phyloP scores from a whole-genome alignment of 2,329 filamentous ascomycete genomes.

The Cladophialophora psammophila region DNA sequence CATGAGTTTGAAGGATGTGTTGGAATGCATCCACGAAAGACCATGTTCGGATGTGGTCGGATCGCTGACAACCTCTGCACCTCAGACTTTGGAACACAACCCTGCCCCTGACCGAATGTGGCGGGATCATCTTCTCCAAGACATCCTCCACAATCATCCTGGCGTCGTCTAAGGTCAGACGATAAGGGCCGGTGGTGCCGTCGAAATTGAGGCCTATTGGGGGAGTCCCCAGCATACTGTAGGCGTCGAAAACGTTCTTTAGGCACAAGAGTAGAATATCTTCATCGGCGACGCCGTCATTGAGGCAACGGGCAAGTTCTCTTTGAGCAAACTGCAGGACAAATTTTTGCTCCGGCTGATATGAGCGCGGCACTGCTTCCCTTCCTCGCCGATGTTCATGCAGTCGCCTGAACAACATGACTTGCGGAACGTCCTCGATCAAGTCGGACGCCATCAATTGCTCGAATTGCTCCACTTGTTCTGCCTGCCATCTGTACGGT shows the following conservation, averaged over 20 bases:
- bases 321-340: slow-evolving; percentile 38
- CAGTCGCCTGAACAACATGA: slow-evolving; percentile 30
- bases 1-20: slow-evolving; percentile 44
- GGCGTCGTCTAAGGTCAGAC: slow-evolving; percentile 46
- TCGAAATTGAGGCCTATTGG: slow-evolving; percentile 37
- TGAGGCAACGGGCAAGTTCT: slow-evolving; percentile 34
- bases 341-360: slow-evolving; percentile 39
- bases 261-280: slow-evolving; percentile 44
- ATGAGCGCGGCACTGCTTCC: slow-evolving; percentile 7
- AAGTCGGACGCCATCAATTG: slow-evolving; percentile 19
- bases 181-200: slow-evolving; percentile 38
- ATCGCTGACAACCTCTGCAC: slow-evolving; percentile 44
- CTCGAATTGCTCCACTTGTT: slow-evolving; percentile 36
- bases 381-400: slow-evolving; percentile 29
- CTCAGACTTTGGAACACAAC: slow-evolving; percentile 39
- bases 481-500: slow-evolving; percentile 39
- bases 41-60: slow-evolving; percentile 36
- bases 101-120: slow-evolving; percentile 26
- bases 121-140: slow-evolving; percentile 36
- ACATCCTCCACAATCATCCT: slow-evolving; percentile 42
- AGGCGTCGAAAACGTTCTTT: slow-evolving; percentile 40
- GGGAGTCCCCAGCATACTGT: slow-evolving; percentile 25
- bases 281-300: slow-evolving; percentile 37
- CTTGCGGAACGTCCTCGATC: neutral
- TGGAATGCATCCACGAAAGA: slow-evolving; percentile 40